Percentiles rank a stretch among this genome's conserved stretches.
phyloP scores from a whole-genome alignment of 2,329 filamentous ascomycete genomes.

The Zasmidium citrigriseum region DNA sequence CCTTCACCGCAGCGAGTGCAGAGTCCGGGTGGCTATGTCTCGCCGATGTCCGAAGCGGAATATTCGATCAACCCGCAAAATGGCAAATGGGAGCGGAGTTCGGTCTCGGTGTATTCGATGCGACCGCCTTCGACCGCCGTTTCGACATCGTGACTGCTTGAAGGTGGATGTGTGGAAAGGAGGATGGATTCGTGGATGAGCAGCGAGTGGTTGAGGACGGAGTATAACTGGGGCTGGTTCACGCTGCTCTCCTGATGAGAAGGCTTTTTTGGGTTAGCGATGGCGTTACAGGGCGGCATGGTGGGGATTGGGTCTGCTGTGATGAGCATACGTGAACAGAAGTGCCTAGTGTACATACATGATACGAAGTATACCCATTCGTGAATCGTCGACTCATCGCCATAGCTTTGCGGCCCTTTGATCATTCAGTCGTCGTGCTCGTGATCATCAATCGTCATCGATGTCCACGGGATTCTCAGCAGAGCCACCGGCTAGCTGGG shows the following conservation, averaged over 20 bases:
- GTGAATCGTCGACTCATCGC: no score
- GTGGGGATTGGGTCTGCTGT: no score
- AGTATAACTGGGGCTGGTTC: neutral
- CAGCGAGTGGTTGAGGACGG: neutral
- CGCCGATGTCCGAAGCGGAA: neutral
- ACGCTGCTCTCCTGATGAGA: neutral
- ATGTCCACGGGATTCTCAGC: no score
- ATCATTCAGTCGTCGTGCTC: no score
- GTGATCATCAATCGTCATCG: no score
- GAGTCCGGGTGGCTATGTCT: neutral
- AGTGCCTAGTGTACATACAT: no score
- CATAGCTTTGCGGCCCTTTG: no score
- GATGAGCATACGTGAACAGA: no score
- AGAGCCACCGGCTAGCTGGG: no score
- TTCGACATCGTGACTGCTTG: neutral
- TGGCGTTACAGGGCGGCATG: neutral
- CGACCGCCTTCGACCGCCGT: neutral
- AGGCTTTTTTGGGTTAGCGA: neutral
- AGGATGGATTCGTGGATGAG: neutral
- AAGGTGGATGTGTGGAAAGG: neutral
- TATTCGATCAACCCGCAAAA: neutral
- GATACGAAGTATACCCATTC: no score
- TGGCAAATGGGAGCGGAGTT: neutral
- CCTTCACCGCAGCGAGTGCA: neutral
- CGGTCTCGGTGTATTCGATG: neutral